Evolutionary conservation across 352 stramenopile genomes (phyloP).

Genomic region (Phytophthora pini): DNA sequence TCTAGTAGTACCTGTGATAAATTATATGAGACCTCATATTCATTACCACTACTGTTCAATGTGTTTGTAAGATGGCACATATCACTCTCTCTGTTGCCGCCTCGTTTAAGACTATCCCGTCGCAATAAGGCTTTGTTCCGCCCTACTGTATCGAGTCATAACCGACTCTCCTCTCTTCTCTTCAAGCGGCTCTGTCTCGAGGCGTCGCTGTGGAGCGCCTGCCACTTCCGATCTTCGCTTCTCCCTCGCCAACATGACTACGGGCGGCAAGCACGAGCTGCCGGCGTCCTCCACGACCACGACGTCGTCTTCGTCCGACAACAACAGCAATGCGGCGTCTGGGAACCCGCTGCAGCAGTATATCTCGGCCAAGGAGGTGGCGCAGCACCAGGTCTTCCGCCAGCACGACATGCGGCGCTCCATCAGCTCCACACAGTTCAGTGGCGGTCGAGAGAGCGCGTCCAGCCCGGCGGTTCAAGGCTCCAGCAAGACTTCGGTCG

Average conservation of each 20-base stretch:
- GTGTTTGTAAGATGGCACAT: not conserved
- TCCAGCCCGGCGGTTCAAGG: slow-evolving; percentile 2
- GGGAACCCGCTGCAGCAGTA: slow-evolving; percentile 55
- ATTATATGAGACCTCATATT: not conserved
- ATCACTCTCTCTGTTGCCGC: slow-evolving; percentile 8
- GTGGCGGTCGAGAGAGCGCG: slow-evolving; percentile 10
- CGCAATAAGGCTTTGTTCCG: slow-evolving; percentile 21
- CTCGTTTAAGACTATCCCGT: slow-evolving; percentile 1
- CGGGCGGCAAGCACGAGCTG: slow-evolving; percentile 38
- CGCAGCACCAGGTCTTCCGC: slow-evolving; percentile 56
- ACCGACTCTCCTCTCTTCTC: slow-evolving; percentile 24
- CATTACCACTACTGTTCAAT: not conserved
- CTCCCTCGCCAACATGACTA: slow-evolving; percentile 37
- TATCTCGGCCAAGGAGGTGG: slow-evolving; percentile 69
- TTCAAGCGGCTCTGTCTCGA: slow-evolving; percentile 36
- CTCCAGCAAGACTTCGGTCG: slow-evolving; percentile 22
- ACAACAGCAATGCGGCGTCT: slow-evolving; percentile 7
- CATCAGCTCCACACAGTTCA: slow-evolving; percentile 44
- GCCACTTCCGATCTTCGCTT: slow-evolving; percentile 18
- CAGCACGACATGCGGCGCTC: slow-evolving; percentile 49
- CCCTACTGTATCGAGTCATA: slow-evolving; percentile 12
- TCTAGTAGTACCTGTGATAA: not conserved
- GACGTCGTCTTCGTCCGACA: slow-evolving; percentile 8
- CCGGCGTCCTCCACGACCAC: slow-evolving; percentile 13
- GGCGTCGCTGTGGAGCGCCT: slow-evolving; percentile 17